phyloP scores from a whole-genome alignment of 495 filamentous ascomycete species.

The Gamarada debralockiae region DNA sequence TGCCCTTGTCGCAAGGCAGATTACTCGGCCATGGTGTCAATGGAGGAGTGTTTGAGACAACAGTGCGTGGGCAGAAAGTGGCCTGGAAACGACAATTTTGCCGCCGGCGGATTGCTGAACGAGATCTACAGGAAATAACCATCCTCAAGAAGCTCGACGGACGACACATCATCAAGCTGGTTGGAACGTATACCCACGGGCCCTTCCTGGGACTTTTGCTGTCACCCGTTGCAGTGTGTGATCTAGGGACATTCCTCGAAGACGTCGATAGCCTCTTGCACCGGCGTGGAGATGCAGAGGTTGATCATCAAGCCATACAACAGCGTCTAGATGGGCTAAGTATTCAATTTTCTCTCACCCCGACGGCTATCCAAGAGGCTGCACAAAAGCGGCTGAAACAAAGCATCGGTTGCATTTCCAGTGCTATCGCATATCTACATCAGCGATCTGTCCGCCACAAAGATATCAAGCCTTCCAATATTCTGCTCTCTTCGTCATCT shows the following conservation, averaged over 20 bases:
- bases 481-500: constrained; percentile 28
- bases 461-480: constrained; percentile 41
- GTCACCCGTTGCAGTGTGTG: background rate
- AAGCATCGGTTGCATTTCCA: constrained; percentile 33
- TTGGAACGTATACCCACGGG: background rate
- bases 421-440: constrained; percentile 34
- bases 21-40: background rate
- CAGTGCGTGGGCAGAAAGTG: background rate
- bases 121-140: background rate
- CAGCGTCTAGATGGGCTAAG: background rate
- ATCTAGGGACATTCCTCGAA: background rate
- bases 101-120: background rate
- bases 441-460: constrained; percentile 28
- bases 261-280: background rate
- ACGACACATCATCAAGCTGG: background rate
- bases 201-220: background rate
- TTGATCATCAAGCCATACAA: background rate
- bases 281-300: background rate
- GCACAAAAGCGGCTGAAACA: background rate
- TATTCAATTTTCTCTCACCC: background rate
- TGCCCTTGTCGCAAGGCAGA: background rate
- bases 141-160: background rate
- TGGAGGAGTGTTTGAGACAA: background rate
- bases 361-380: background rate
- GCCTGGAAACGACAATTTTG: background rate